A percentile compares a stretch with the other conserved stretches of the same genome.
phyloP scores from a whole-genome alignment of 1,284 basidiomycete genomes.

The Wolfiporia cocos region DNA sequence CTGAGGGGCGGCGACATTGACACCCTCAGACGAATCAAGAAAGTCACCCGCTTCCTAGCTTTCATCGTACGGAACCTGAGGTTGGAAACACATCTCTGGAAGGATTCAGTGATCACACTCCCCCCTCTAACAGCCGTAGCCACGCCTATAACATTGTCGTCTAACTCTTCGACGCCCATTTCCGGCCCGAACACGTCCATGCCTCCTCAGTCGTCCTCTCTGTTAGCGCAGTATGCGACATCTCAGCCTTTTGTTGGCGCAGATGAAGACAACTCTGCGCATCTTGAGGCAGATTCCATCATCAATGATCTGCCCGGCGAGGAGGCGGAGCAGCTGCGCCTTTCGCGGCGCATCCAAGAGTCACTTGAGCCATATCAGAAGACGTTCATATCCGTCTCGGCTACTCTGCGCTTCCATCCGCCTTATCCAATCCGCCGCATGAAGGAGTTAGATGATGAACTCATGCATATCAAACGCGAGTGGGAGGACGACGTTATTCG shows the following conservation, averaged over 20 bases:
- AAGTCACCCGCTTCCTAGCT: constrained; percentile 86
- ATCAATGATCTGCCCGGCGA: constrained; percentile 60
- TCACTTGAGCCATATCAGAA: constrained; percentile 78
- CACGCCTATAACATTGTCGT: constrained; percentile 37
- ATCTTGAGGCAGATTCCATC: constrained; percentile 11
- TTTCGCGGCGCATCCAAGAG: constrained; percentile 69
- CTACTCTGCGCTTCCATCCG: constrained; percentile 84
- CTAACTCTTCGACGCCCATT: constrained; percentile 12
- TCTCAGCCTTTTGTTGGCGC: constrained; percentile 8
- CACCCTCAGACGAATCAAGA: constrained; percentile 82
- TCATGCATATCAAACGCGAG: constrained; percentile 58
- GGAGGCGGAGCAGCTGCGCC: constrained; percentile 59
- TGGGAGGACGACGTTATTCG: constrained; percentile 84
- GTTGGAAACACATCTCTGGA: constrained; percentile 92
- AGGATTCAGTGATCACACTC: constrained; percentile 84
- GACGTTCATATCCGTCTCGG: constrained; percentile 88
- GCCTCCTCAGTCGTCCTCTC: constrained; percentile 1
- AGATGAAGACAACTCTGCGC: constrained; percentile 17
- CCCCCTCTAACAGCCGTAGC: constrained; percentile 65
- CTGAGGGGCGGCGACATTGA: constrained; percentile 85
- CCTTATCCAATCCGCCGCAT: constrained; percentile 83
- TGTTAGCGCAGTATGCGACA: neutral
- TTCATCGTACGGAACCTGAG: constrained; percentile 91
- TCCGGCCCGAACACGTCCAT: constrained; percentile 8
- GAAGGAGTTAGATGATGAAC: constrained; percentile 78